phyloP scores from a whole-genome alignment of 805 yeast species.

The Phaffomyces antillensis region DNA sequence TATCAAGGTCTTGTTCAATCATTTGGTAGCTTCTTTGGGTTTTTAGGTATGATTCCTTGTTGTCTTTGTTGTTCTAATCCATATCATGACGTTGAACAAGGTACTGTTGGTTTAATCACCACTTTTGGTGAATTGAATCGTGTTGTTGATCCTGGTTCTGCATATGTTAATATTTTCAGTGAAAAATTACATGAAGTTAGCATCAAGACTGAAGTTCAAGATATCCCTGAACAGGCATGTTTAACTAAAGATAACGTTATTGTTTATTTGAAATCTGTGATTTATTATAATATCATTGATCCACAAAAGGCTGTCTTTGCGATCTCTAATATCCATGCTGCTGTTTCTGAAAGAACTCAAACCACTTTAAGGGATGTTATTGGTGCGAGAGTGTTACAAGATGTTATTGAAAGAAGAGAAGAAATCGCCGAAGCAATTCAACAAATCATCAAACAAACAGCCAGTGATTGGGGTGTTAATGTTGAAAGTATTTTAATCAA shows the following conservation, averaged over 20 bases:
- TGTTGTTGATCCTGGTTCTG: slow-evolving; percentile 63
- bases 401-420: slow-evolving; percentile 66
- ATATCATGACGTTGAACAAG: slow-evolving; percentile 53
- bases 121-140: slow-evolving; percentile 59
- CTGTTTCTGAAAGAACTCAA: slow-evolving; percentile 61
- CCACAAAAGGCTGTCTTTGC: slow-evolving; percentile 62
- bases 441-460: slow-evolving; percentile 53
- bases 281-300: slow-evolving; percentile 58
- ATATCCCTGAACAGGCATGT: slow-evolving; percentile 61
- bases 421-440: slow-evolving; percentile 62
- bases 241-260: slow-evolving; percentile 66
- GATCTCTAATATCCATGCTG: slow-evolving; percentile 44
- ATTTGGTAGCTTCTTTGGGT: slow-evolving; percentile 44
- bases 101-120: slow-evolving; percentile 62
- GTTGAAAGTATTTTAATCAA: slow-evolving; percentile 63
- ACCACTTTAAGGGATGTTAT: slow-evolving; percentile 68
- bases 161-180: slow-evolving; percentile 57
- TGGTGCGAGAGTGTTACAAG: slow-evolving; percentile 60
- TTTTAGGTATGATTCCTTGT: slow-evolving; percentile 29
- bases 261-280: slow-evolving; percentile 55
- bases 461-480: slow-evolving; percentile 62
- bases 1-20: slow-evolving; percentile 35
- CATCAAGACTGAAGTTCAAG: slow-evolving; percentile 52
- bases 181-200: slow-evolving; percentile 46
- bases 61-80: slow-evolving; percentile 51